phyloP scores from a whole-genome alignment of 768 basidiomycete species.

The Tulasnella sp. region DNA sequence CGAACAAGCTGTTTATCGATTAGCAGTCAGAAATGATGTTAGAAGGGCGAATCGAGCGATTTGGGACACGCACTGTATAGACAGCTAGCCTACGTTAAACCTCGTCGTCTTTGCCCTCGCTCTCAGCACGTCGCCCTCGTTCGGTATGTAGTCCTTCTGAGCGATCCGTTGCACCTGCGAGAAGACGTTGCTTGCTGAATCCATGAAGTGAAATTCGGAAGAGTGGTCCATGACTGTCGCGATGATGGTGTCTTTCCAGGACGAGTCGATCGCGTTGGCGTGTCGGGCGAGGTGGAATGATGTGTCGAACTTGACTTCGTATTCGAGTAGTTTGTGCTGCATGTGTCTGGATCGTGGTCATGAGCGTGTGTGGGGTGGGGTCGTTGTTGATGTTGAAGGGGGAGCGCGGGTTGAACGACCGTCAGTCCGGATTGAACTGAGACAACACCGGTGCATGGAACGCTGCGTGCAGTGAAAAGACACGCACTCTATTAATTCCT shows the following conservation, averaged over 20 bases:
- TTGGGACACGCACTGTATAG: conserved; percentile 35
- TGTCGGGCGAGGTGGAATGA: too few species aligned
- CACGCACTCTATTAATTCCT: conserved; percentile 47
- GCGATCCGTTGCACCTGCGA: conserved; percentile 37
- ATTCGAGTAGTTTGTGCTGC: too few species aligned
- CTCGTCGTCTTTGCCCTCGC: conserved; percentile 42
- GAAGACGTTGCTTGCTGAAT: conserved; percentile 33
- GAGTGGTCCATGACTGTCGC: conserved; percentile 36
- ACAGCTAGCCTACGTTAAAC: conserved; percentile 40
- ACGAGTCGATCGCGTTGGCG: conserved; percentile 35
- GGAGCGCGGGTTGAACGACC: conserved; percentile 32
- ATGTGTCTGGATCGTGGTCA: too few species aligned
- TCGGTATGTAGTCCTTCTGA: conserved; percentile 36
- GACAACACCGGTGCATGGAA: too few species aligned
- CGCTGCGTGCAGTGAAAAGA: too few species aligned
- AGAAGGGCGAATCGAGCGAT: too few species aligned
- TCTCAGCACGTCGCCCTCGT: conserved; percentile 38
- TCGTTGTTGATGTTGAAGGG: conserved; percentile 37
- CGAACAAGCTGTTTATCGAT: conserved; percentile 57
- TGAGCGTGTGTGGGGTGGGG: too few species aligned
- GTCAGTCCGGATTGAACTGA: conserved; percentile 36
- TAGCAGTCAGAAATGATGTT: too few species aligned
- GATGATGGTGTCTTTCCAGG: conserved; percentile 44
- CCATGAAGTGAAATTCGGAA: not conserved
- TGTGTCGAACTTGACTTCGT: too few species aligned